Evolutionary conservation across 805 yeast species (phyloP).

Genomic region (Kodamaea leandrae): DNA sequence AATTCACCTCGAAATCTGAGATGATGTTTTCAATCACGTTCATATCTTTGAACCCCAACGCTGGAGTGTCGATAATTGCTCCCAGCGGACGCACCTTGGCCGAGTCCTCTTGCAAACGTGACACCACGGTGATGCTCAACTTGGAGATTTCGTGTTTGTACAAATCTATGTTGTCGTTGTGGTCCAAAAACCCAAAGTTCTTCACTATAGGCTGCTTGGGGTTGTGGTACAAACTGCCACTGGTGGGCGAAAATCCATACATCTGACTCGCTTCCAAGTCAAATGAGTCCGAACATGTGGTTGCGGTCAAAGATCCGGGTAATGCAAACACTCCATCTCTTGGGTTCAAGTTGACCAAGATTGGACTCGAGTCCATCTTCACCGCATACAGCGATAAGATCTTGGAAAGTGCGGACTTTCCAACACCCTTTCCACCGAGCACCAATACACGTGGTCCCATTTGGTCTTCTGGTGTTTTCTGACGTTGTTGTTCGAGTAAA

Average conservation of each 20-base stretch:
- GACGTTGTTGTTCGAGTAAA: slow-evolving; percentile 59
- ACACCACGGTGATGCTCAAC: slow-evolving; percentile 47
- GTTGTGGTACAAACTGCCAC: slow-evolving; percentile 73
- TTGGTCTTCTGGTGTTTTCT: slow-evolving; percentile 19
- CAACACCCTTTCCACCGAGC: slow-evolving; percentile 69
- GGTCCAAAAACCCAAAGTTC: slow-evolving; percentile 67
- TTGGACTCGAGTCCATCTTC: slow-evolving; percentile 63
- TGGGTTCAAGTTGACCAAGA: slow-evolving; percentile 80
- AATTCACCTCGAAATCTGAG: slow-evolving; percentile 56
- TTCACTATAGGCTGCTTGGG: slow-evolving; percentile 90
- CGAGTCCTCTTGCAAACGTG: slow-evolving; percentile 51
- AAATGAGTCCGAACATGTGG: slow-evolving; percentile 75
- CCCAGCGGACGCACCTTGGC: slow-evolving; percentile 48
- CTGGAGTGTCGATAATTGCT: slow-evolving; percentile 71
- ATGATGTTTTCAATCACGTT: slow-evolving; percentile 55
- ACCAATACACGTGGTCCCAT: slow-evolving; percentile 58
- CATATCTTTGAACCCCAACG: slow-evolving; percentile 50
- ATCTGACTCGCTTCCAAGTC: slow-evolving; percentile 71
- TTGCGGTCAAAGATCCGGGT: slow-evolving; percentile 84
- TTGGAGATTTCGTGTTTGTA: slow-evolving; percentile 50
- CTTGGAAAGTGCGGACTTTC: slow-evolving; percentile 75
- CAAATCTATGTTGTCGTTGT: slow-evolving; percentile 53
- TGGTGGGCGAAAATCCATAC: slow-evolving; percentile 71
- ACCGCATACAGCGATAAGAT: slow-evolving; percentile 72
- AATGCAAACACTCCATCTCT: slow-evolving; percentile 62